phyloP scores from a whole-genome alignment of 164 flowering plant species.

The Vitis rotundifolia region DNA sequence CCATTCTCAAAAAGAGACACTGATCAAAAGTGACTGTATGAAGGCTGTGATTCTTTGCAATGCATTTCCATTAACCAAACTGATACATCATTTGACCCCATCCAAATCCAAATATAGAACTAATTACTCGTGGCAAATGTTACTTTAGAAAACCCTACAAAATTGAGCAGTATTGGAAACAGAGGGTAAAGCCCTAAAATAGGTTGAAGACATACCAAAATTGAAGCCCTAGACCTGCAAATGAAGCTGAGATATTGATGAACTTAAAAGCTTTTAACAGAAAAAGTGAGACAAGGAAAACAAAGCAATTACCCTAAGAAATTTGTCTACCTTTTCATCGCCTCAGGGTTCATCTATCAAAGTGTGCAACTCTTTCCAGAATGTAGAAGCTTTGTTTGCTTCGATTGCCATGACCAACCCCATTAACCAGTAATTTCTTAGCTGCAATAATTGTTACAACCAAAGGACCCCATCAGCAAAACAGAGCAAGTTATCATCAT shows the following conservation, averaged over 20 bases:
- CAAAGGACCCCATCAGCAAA: neutral
- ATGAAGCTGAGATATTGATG: neutral
- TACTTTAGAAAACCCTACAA: neutral
- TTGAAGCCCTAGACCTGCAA: neutral
- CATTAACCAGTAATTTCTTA: constrained; percentile 55
- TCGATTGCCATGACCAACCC: constrained; percentile 80
- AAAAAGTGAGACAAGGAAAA: neutral
- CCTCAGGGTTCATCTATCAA: constrained; percentile 49
- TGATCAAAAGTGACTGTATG: no score
- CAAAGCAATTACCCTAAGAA: neutral
- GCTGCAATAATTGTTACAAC: constrained; percentile 45
- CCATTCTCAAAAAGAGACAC: no score
- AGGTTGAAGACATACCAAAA: neutral
- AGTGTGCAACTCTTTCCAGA: constrained; percentile 58
- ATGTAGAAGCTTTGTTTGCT: constrained; percentile 50
- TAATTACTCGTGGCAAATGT: neutral
- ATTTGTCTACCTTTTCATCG: neutral
- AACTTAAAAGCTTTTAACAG: neutral
- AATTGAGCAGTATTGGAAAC: neutral
- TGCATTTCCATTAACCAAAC: no score
- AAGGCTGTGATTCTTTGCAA: no score
- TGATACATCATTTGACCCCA: no score
- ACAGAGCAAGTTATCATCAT: no score
- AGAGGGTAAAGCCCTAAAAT: neutral
- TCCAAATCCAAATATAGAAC: neutral